A percentile compares a stretch with the other conserved stretches of the same genome.
phyloP scores from a whole-genome alignment of 192 early-diverging fungal genomes.

The Linnemannia hyalina region DNA sequence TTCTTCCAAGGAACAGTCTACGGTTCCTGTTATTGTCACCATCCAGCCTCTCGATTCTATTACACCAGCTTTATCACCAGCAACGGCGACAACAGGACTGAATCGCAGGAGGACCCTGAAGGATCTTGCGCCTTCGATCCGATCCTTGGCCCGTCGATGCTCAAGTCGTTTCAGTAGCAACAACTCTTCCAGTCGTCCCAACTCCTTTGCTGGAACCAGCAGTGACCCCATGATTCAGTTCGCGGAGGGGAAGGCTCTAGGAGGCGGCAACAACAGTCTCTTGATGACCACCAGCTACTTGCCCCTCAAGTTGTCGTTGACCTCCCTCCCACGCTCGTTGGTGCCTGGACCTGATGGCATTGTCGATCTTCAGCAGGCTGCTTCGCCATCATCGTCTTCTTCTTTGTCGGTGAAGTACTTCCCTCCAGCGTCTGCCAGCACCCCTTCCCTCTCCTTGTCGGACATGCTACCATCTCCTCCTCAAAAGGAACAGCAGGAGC shows the following conservation, averaged over 20 bases:
- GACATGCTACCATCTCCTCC: background rate
- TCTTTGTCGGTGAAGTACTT: conserved; percentile 11
- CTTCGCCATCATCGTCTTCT: background rate
- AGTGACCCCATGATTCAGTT: conserved; percentile 30
- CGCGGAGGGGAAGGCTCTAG: background rate
- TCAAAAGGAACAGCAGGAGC: background rate
- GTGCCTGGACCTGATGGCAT: conserved; percentile 1
- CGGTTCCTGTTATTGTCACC: background rate
- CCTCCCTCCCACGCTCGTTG: background rate
- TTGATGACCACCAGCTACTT: background rate
- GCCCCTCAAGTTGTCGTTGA: background rate
- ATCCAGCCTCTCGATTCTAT: background rate
- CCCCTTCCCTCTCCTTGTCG: background rate
- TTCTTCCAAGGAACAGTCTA: background rate
- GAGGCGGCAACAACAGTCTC: background rate
- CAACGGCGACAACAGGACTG: conserved; percentile 3
- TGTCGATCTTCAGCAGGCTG: conserved; percentile 25
- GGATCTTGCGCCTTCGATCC: conserved; percentile 31
- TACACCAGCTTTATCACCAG: background rate
- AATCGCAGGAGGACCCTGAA: conserved; percentile 36
- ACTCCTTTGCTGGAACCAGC: conserved; percentile 39
- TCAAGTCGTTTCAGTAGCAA: conserved; percentile 23
- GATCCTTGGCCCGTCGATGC: conserved; percentile 46
- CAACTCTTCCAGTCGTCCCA: conserved; percentile 23
- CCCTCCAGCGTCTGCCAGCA: conserved; percentile 11